Conservation (phyloP, 129 eudicot species). For the Mikania micrantha region DNA sequence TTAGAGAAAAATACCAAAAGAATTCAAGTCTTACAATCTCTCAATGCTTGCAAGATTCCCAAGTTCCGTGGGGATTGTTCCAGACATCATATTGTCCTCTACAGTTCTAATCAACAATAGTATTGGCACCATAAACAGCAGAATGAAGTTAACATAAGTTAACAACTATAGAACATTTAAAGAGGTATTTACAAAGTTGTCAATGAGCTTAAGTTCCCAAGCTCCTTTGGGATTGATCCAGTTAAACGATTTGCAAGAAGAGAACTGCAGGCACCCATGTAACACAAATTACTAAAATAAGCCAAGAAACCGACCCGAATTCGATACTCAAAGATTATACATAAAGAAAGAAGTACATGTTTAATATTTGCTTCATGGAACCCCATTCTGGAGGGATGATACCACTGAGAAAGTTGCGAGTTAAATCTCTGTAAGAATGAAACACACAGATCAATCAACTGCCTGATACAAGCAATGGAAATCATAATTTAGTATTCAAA, state of each 20-base stretch:
- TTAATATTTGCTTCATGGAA: conserved; percentile 40
- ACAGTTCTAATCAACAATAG: conserved; percentile 29
- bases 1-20: background rate
- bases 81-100: conserved; percentile 61
- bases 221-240: conserved; percentile 61
- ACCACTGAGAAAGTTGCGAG: conserved; percentile 61
- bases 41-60: conserved; percentile 46
- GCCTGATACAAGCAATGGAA: background rate
- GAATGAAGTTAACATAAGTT: background rate
- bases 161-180: background rate
- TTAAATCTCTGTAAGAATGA: conserved; percentile 43
- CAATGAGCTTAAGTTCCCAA: conserved; percentile 59
- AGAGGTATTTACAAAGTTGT: conserved; percentile 32
- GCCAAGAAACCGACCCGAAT: background rate
- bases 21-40: conserved; percentile 38
- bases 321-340: background rate
- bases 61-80: conserved; percentile 49
- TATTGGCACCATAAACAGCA: background rate
- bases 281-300: background rate
- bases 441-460: background rate
- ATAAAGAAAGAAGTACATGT: conserved; percentile 26
- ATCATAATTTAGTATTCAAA: background rate
- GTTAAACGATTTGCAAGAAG: conserved; percentile 54
- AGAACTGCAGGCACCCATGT: conserved; percentile 32
- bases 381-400: conserved; percentile 63